Evolutionary conservation across 305 asterid species (phyloP).

Genomic region (Solanum hybrid): DNA sequence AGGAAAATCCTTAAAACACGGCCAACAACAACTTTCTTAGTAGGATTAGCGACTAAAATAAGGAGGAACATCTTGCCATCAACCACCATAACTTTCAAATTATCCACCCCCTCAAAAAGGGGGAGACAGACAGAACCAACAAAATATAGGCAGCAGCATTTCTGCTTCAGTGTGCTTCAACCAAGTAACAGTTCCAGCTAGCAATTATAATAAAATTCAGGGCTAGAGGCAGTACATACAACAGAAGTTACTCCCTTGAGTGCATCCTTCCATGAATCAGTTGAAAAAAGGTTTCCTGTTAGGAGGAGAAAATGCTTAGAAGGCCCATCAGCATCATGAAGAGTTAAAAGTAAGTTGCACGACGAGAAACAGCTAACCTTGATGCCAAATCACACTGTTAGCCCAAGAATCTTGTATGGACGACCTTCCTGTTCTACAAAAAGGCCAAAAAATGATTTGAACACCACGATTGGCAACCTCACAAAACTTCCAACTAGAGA

Average conservation of each 20-base stretch:
- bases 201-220: constrained; percentile 27
- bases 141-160: neutral
- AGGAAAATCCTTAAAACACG: neutral
- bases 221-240: constrained; percentile 38
- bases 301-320: constrained; percentile 13
- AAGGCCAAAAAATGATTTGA: constrained; percentile 10
- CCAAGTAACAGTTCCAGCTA: neutral
- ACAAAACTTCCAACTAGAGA: neutral
- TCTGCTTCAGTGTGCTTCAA: neutral
- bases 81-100: neutral
- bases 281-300: constrained; percentile 51
- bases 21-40: neutral
- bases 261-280: constrained; percentile 76
- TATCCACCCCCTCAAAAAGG: neutral
- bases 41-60: neutral
- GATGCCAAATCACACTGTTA: constrained; percentile 67
- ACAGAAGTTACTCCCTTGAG: constrained; percentile 86
- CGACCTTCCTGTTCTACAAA: constrained; percentile 78
- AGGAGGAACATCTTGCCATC: neutral
- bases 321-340: neutral
- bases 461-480: constrained; percentile 5
- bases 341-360: neutral
- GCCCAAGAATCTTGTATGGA: constrained; percentile 78
- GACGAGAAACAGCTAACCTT: constrained; percentile 44
- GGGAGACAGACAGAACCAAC: neutral